Evolutionary conservation across 768 basidiomycete species (phyloP), one percentile per base, ranked within the genome.

Genomic region (Suillus ampliporus): DNA sequence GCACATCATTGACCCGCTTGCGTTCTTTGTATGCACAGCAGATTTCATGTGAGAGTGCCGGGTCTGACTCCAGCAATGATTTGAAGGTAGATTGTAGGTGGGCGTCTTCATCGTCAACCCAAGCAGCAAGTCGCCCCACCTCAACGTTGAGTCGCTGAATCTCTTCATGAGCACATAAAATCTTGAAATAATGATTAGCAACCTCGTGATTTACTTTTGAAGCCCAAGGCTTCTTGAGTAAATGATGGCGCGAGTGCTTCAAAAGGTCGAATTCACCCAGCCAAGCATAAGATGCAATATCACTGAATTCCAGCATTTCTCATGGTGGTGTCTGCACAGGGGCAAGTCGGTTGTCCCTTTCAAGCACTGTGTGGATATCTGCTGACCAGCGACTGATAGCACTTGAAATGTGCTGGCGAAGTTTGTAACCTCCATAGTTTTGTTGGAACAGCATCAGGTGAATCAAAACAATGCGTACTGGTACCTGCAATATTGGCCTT

Each of bases 401-500:
- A 61, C 78, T 75, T 1, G 71, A 73, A 21, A 81, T 78, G 54
- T 76, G 69, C 11, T 69, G 67, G 2, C 74, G 68, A 57, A 77
- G 60, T 47, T 74, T 74, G 60, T 80, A 80, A 0, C 74, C 79
- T 80, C 38, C 13, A 31, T 31, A 31, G 31, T 31, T 10, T 6
- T 52, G 59, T 56, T 44, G 26, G 35, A n/a, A 28, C 50, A n/a
- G 35, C 38, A 23, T 50, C 14, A 34, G n/a, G 38, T 60, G 19
- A 47, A 31, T 28, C 15, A 31, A 31, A 31, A 31, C 31, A 13
- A 28, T 67, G 31, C 71, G 31, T 61, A 78, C 79, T 78, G 23
- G 72, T 79, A 3, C 67, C 61, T 17, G 74, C 67, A 14, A 80
- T 63, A 64, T 79, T 79, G 41, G 79, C 59, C 62, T 76, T 76